Base-by-base conservation (phyloP, 305 asterid species). In the Rubia tinctorum region DNA sequence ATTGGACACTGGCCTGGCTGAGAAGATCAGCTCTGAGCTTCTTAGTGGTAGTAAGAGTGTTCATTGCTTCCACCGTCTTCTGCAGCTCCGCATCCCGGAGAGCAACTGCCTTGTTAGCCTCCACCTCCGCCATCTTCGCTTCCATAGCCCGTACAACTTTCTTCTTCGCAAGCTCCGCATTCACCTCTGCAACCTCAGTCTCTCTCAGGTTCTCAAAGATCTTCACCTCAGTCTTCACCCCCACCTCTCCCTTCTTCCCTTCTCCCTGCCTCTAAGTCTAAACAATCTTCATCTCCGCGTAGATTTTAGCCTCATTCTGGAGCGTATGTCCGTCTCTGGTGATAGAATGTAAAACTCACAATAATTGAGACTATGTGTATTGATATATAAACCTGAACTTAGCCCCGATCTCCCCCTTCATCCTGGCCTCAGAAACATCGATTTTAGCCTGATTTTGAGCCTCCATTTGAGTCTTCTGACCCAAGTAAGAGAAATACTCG, bases 391-490 rank as follows among this genome's bases (percentile, higher is more conserved):
- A 30, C 34, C 34, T 30, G 13, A 72, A 75, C 75, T 86, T 86
- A 0, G 85, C 9, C 3, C 90, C 90, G 0, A 84, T 73, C 64
- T 80, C 86, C 1, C 90, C 93, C 74, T 88, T 88, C 93, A 85
- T 88, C 68, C 49, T 79, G 22, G 93, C 91, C 79, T 88, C 93
- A 0, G 93, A 71, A 5, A 86, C 91, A 12, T 85, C 91, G 5
- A 86, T 68, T 63, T 70, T 85, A 1, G 93, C 93, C 78, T 85
- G 91, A n/a, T 88, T 88, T 0, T 87, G 88, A 0, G 93, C 91
- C 37, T 86, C 93, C 91, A 86, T 88, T 73, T 88, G 91, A 0
- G 86, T 82, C 66, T 85, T 88, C 82, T 88, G 93, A 15, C 93
- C 87, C 42, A 88, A 12, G 65, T 83, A 85, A 0, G 91, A 88